These are phyloP conservation scores for Chrysanthemum makinoi DNA, from an alignment of 129 eudicot genomes.

Conservation along the genomic window DNA sequence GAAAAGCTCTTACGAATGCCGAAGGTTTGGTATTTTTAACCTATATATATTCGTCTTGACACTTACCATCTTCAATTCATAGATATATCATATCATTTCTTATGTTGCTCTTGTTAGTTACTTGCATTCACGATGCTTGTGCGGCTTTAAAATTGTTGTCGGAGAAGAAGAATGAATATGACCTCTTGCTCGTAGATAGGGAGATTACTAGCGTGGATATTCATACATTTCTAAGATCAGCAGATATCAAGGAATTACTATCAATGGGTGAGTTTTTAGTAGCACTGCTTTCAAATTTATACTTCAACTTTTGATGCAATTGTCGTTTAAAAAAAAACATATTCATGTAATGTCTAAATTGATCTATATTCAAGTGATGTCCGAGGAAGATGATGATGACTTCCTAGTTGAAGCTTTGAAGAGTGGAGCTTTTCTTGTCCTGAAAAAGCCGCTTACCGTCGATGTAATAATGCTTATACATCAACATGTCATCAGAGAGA, in stretches of 20 bases:
- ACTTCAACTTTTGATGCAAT: neutral
- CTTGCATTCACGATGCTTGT: constrained; percentile 13
- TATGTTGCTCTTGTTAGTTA: constrained; percentile 22
- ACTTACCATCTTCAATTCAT: neutral
- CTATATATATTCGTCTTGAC: no score
- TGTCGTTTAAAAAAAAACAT: neutral
- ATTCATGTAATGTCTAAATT: neutral
- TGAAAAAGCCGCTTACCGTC: neutral
- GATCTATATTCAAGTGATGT: neutral
- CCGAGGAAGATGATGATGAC: neutral
- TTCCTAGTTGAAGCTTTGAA: neutral
- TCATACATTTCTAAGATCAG: constrained; percentile 23
- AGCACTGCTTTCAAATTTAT: neutral
- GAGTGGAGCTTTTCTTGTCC: neutral
- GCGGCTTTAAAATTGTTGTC: constrained; percentile 27
- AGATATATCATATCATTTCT: neutral
- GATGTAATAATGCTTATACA: neutral
- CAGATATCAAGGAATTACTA: constrained; percentile 12
- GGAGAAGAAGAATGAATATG: constrained; percentile 11
- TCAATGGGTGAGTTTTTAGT: constrained; percentile 25
- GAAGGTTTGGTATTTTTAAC: no score
- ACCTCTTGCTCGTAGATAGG: constrained; percentile 29
- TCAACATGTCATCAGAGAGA: neutral
- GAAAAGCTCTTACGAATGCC: no score
- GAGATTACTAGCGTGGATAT: constrained; percentile 24